Conservation (phyloP, 108 stramenopile genomes). For the Nannochloropsis salina region DNA sequence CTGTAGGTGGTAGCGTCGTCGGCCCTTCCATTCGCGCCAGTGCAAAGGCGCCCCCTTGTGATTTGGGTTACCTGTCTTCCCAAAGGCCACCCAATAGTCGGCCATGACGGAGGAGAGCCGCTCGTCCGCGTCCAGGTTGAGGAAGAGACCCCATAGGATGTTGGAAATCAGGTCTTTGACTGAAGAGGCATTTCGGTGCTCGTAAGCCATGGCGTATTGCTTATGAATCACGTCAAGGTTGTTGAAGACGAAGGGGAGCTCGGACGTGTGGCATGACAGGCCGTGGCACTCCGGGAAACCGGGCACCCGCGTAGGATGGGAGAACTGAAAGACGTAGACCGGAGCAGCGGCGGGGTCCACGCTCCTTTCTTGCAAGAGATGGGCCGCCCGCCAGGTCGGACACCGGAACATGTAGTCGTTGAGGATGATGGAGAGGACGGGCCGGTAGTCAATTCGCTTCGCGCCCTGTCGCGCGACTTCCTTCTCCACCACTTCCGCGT, state of each 20-base stretch:
- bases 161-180: neutral
- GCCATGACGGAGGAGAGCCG: neutral
- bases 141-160: neutral
- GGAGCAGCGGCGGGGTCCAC: neutral
- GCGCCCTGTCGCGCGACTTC: constrained; percentile 54
- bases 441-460: constrained; percentile 70
- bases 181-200: neutral
- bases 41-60: constrained; percentile 24
- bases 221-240: constrained; percentile 58
- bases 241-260: constrained; percentile 73
- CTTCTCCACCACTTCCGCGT: constrained; percentile 56
- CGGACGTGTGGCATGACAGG: constrained; percentile 71
- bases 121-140: constrained; percentile 24
- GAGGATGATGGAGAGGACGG: constrained; percentile 69
- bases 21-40: constrained; percentile 34
- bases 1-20: neutral
- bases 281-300: constrained; percentile 72
- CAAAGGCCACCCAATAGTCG: neutral
- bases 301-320: constrained; percentile 68
- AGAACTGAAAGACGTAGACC: constrained; percentile 73
- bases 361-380: constrained; percentile 53
- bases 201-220: neutral
- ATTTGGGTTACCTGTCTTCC: constrained; percentile 25
- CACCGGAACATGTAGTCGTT: constrained; percentile 78
- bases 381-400: constrained; percentile 65